phyloP scores from a whole-genome alignment of 2,329 filamentous ascomycete genomes.

The Epichloe hybrida region DNA sequence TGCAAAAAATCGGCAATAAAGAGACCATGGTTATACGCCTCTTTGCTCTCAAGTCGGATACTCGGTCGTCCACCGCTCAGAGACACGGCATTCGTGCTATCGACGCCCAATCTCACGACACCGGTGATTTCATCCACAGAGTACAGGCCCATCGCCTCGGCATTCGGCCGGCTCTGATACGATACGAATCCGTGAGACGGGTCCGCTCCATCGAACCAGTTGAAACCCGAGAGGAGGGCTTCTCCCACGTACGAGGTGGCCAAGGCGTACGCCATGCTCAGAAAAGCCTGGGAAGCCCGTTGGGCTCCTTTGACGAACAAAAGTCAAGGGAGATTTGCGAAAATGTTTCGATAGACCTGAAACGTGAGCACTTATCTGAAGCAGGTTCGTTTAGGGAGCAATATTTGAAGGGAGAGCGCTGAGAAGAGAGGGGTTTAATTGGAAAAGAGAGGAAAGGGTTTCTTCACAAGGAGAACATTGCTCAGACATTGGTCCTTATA shows the following conservation, averaged over 20 bases:
- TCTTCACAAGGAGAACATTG: neutral
- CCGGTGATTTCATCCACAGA: conserved; percentile 26
- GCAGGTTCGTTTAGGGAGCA: neutral
- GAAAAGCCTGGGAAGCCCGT: neutral
- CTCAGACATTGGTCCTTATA: conserved; percentile 4
- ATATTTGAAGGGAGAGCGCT: neutral
- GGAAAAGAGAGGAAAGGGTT: conserved; percentile 1
- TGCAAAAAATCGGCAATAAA: conserved; percentile 60
- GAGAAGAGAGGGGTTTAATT: neutral
- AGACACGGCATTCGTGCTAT: conserved; percentile 24
- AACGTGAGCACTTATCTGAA: too few relatives aligned
- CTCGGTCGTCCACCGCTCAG: conserved; percentile 36
- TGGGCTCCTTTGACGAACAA: neutral
- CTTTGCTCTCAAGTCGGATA: conserved; percentile 53
- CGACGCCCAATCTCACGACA: conserved; percentile 33
- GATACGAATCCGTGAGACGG: conserved; percentile 55
- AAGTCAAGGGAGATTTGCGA: neutral
- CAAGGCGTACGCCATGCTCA: conserved; percentile 26
- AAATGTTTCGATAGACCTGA: too few relatives aligned
- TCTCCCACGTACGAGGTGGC: conserved; percentile 28
- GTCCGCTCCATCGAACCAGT: conserved; percentile 38
- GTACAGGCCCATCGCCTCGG: conserved; percentile 26
- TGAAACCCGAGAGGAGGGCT: conserved; percentile 33
- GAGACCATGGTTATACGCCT: conserved; percentile 49
- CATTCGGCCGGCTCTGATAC: conserved; percentile 34